These are phyloP conservation scores for Kurtzmaniella quercitrusa DNA, from an alignment of 1,139 yeast species.

Conservation along the genomic window DNA sequence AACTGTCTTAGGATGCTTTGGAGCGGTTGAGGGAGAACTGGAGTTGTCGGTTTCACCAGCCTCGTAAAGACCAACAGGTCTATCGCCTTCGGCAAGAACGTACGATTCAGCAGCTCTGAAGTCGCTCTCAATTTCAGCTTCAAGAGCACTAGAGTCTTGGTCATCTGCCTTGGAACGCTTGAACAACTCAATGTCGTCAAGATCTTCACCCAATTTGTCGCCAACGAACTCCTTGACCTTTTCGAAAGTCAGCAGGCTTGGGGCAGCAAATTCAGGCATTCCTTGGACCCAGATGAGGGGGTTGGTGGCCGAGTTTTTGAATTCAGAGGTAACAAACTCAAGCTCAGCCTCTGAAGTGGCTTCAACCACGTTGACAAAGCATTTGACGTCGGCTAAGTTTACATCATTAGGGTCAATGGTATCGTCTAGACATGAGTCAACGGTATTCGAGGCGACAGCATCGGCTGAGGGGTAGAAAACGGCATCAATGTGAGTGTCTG, in stretches of 20 bases:
- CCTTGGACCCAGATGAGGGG: conserved; percentile 25
- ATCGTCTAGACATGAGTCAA: conserved; percentile 13
- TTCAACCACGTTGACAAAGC: too few relatives aligned
- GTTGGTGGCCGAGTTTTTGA: not conserved
- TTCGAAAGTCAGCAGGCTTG: conserved; percentile 14
- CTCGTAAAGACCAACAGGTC: conserved; percentile 19
- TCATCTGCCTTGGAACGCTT: conserved; percentile 6
- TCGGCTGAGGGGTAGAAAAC: conserved; percentile 25
- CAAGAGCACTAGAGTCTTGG: conserved; percentile 10
- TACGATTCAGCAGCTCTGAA: conserved; percentile 30
- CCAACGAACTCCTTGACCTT: conserved; percentile 19
- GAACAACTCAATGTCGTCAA: conserved; percentile 11
- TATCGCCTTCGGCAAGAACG: conserved; percentile 24
- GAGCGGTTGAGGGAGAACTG: not conserved
- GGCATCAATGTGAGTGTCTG: conserved; percentile 19
- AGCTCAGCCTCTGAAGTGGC: not conserved
- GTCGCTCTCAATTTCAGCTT: conserved; percentile 31
- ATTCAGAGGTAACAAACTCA: not conserved
- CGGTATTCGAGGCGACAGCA: conserved; percentile 20
- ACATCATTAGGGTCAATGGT: too few relatives aligned
- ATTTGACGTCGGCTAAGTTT: too few relatives aligned
- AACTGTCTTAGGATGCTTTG: conserved; percentile 8
- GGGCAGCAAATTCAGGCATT: conserved; percentile 23
- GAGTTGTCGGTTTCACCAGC: conserved; percentile 7
- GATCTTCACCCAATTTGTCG: conserved; percentile 17